These are phyloP conservation scores for Corniculantispora saksenae DNA, from an alignment of 2,329 filamentous ascomycete genomes.

Conservation along the genomic window DNA sequence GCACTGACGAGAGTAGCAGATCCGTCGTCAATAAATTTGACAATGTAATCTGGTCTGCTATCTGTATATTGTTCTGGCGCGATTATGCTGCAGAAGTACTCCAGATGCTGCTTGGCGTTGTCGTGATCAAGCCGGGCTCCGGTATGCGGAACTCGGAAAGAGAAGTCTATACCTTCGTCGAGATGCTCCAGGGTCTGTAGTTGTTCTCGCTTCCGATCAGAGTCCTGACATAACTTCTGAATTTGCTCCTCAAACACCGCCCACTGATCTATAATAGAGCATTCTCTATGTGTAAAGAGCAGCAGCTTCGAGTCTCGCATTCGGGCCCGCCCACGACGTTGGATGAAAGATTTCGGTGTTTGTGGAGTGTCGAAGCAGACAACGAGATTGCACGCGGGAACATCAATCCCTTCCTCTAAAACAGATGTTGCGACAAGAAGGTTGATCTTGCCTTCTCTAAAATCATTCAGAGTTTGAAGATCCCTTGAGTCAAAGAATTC, in stretches of 20 bases:
- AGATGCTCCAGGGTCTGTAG: constrained; percentile 51
- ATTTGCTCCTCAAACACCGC: constrained; percentile 69
- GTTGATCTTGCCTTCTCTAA: constrained; percentile 56
- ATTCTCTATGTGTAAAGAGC: constrained; percentile 41
- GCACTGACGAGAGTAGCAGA: constrained; percentile 46
- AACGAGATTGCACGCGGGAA: constrained; percentile 64
- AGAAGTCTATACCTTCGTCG: constrained; percentile 26
- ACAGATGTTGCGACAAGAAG: constrained; percentile 65
- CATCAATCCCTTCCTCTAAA: constrained; percentile 68
- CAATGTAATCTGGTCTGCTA: constrained; percentile 66
- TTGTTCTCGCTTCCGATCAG: constrained; percentile 52
- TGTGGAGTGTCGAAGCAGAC: constrained; percentile 55
- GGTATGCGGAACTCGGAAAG: constrained; percentile 43
- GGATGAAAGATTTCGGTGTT: constrained; percentile 59
- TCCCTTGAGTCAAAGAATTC: constrained; percentile 37
- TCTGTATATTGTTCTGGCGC: constrained; percentile 62
- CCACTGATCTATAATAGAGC: constrained; percentile 52
- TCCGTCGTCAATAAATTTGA: constrained; percentile 40
- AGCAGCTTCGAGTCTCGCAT: constrained; percentile 53
- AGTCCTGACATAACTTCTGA: constrained; percentile 67
- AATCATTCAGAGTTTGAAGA: constrained; percentile 42
- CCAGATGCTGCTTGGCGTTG: constrained; percentile 73
- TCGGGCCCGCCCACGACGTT: constrained; percentile 55
- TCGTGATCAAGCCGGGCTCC: constrained; percentile 70
- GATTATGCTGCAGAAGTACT: constrained; percentile 75